Percentiles rank a stretch among this genome's conserved stretches.
These are phyloP conservation scores for Apiospora saccharicola DNA, from an alignment of 2,329 filamentous ascomycete genomes.

Conservation along the genomic window DNA sequence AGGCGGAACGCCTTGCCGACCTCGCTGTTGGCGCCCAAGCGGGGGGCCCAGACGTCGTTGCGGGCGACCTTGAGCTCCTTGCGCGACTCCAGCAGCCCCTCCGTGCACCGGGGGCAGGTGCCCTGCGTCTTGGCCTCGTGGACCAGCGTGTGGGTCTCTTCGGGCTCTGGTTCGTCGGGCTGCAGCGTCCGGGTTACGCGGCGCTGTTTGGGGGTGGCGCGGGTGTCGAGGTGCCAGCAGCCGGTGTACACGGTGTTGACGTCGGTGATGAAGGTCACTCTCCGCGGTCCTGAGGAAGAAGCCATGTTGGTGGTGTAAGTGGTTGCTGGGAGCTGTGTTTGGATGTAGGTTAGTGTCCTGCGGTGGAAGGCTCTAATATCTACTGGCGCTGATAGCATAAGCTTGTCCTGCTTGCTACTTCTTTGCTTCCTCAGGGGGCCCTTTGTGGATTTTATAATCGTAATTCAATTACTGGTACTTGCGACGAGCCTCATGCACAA, in stretches of 20 bases:
- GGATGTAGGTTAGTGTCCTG: too few species aligned
- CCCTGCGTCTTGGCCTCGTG: not conserved
- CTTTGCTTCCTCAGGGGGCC: too few species aligned
- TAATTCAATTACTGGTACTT: too few species aligned
- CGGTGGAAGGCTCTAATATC: too few species aligned
- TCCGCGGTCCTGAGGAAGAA: too few species aligned
- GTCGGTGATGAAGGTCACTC: not conserved
- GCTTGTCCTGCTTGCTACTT: too few species aligned
- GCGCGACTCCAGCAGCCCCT: not conserved
- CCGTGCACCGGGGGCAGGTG: not conserved
- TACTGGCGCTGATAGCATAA: too few species aligned
- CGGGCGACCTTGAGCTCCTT: not conserved
- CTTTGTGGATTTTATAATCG: too few species aligned
- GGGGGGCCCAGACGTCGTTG: not conserved
- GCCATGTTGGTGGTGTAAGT: too few species aligned
- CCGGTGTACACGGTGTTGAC: not conserved
- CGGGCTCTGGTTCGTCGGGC: not conserved
- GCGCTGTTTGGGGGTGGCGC: not conserved
- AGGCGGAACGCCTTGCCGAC: not conserved
- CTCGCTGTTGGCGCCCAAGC: not conserved
- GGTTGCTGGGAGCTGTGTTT: too few species aligned
- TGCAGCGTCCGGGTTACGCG: not conserved
- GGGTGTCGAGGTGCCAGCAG: not conserved
- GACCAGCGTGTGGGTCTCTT: not conserved
- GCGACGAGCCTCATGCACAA: too few species aligned